Evolutionary conservation across 352 stramenopile genomes (phyloP), one percentile per base, ranked within the genome.

Genomic region (Pythium monospermum): DNA sequence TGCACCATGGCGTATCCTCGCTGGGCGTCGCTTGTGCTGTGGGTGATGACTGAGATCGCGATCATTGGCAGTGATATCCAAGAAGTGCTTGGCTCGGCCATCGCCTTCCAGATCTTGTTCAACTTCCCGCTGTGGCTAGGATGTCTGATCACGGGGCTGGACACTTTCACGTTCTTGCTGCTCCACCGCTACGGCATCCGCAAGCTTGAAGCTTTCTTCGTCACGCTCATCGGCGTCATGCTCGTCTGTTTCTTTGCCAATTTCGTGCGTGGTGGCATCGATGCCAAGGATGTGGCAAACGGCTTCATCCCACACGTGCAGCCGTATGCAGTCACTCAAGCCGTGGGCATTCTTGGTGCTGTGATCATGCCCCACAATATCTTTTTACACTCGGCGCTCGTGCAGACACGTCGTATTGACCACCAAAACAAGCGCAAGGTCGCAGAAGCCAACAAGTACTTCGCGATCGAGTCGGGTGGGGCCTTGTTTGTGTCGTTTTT

Each of bases 291-390:
- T 41, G 53, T 98, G 22, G 49, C 71, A 4, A 67, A 68, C 27
- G 92, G 91, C 10, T 97, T 98, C 56, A 53, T 94, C 1, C 80
- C 89, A 3, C 64, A 73, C 15, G 64, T 85, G 8, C 58, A 91
- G 62, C 74, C 60, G 49, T 94, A 85, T 57, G 91, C 76, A 4
- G 85, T 80, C 48, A 89, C 74, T 16, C 73, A 85, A 47, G 90
- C 83, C 19, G 95, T 97, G 15, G 94, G 90, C 1, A 97, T 98
- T 46, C 57, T 98, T 12, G 94, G 94, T 33, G 86, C 91, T 0
- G 91, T 99, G 35, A 92, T 97, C 61, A 97, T 97, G 91, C 91
- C 91, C 6, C 87, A 97, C 69, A 97, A 97, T 59, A 69, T 97
- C 16, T 97, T 94, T 48, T 65, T 97, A 12, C 90, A 97, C 67